phyloP scores from a whole-genome alignment of 306 rosid species.

The Glycine latifolia region DNA sequence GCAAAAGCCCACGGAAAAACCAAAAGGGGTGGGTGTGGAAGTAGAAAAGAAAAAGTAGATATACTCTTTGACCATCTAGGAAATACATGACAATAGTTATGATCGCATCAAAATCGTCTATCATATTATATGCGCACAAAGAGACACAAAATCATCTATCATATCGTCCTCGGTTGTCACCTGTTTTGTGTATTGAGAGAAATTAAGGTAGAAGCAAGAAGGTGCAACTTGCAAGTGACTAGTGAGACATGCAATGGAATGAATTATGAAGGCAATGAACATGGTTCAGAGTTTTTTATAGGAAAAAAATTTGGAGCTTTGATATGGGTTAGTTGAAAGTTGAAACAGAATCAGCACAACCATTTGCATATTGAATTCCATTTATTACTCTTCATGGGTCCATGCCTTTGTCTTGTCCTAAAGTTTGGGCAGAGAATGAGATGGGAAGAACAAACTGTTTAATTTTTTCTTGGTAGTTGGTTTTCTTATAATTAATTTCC shows the following conservation, averaged over 20 bases:
- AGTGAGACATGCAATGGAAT: too few relatives aligned
- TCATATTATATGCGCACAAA: too few relatives aligned
- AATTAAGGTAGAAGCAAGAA: too few relatives aligned
- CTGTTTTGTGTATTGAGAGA: too few relatives aligned
- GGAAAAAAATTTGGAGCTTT: not conserved
- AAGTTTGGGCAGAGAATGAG: not conserved
- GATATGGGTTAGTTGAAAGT: constrained; percentile 27
- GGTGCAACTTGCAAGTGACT: too few relatives aligned
- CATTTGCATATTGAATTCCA: constrained; percentile 1
- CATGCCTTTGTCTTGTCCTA: not conserved
- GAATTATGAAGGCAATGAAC: too few relatives aligned
- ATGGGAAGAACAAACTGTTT: not conserved
- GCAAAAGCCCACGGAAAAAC: constrained; percentile 29
- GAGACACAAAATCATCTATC: too few relatives aligned
- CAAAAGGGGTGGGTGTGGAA: not conserved
- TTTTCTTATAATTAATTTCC: too few relatives aligned
- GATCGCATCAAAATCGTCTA: too few relatives aligned
- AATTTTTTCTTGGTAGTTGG: not conserved
- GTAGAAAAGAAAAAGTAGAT: not conserved
- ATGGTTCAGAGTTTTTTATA: not conserved
- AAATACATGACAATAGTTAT: too few relatives aligned
- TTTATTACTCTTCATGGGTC: constrained; percentile 34
- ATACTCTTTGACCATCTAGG: not conserved
- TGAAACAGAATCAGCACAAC: constrained; percentile 1
- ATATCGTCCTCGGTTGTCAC: too few relatives aligned